Evolutionary conservation across 1,284 basidiomycete species (phyloP).

Genomic region (Tetrapyrgos nigripes): DNA sequence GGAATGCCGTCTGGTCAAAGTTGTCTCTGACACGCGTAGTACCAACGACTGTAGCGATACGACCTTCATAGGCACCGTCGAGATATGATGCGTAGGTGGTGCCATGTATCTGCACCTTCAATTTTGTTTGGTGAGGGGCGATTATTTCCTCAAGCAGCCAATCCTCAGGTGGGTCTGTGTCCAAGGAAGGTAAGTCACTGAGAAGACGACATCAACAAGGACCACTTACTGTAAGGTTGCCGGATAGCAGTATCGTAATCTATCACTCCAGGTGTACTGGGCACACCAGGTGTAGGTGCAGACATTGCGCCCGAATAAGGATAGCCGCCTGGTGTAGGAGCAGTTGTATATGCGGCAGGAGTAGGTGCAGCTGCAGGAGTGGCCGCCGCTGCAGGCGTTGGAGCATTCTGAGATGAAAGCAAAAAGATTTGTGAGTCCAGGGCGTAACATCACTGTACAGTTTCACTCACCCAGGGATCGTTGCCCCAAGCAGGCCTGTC

Average conservation of each 20-base stretch:
- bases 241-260: conserved; percentile 27
- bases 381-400: conserved; percentile 62
- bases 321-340: conserved; percentile 32
- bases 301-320: conserved; percentile 24
- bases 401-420: conserved; percentile 46
- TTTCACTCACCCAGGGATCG: conserved; percentile 34
- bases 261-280: conserved; percentile 4
- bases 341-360: conserved; percentile 33
- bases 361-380: conserved; percentile 47
- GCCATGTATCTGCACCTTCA: conserved; percentile 57
- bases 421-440: conserved; percentile 12
- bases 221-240: conserved; percentile 42
- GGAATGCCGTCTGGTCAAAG: conserved; percentile 47
- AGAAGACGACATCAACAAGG: neutral
- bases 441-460: conserved; percentile 10
- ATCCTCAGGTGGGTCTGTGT: conserved; percentile 37
- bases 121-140: conserved; percentile 36
- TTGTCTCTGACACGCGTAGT: conserved; percentile 36
- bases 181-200: conserved; percentile 19
- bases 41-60: conserved; percentile 47
- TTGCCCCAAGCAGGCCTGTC: conserved; percentile 40
- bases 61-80: conserved; percentile 59
- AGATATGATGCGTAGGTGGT: conserved; percentile 55
- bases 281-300: conserved; percentile 50
- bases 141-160: conserved; percentile 56